Base-by-base conservation (phyloP, 1,139 yeast genomes). In the Yamadazyma epiphylla region DNA sequence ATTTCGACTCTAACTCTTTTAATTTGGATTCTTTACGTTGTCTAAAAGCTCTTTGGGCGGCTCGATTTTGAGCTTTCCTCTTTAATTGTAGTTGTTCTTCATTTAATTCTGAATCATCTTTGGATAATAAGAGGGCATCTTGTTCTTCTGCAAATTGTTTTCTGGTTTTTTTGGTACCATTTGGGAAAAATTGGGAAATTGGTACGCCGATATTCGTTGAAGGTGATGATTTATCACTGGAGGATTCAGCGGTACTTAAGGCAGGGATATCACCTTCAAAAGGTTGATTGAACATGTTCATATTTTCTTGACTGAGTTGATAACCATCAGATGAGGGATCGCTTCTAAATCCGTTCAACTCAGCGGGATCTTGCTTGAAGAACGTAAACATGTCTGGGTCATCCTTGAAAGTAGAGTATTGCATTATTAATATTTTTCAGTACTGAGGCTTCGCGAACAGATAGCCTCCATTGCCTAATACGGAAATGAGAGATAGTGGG, bases 31-130 rank as follows among this genome's bases (percentile, higher is more conserved):
- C 94, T 51, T 85, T 84, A 30, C 95, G 74, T 53, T 85, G 94
- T 41, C 96, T 67, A 58, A 86, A 86, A 2, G 95, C 95, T 42
- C 91, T 66, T 57, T 86, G 96, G 0, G 95, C 95, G 4, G 91
- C 94, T 46, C 96, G 64, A 52, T 87, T 87, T 51, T 84, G 94
- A 0, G 89, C 89, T 51, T 80, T 85, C 30, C 84, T 71, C 51
- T 77, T 77, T 42, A 65, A 48, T 28, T 64, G 69, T 17, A 74
- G 46, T 39, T 75, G 79, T 15, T 69, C 72, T 29, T 74, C 79
- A 5, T 62, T 55, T 22, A 68, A 51, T 32, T 62, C 64, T 1
- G 64, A 47, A 36, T 67, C 74, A 37, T 67, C 73, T 32, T 46
- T 51, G 9, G 67, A 53, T 25, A 67, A 56, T 30, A 66, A 50